Evolutionary conservation across 306 rosid genomes (phyloP).

Genomic region (Styphnolobium japonicum): DNA sequence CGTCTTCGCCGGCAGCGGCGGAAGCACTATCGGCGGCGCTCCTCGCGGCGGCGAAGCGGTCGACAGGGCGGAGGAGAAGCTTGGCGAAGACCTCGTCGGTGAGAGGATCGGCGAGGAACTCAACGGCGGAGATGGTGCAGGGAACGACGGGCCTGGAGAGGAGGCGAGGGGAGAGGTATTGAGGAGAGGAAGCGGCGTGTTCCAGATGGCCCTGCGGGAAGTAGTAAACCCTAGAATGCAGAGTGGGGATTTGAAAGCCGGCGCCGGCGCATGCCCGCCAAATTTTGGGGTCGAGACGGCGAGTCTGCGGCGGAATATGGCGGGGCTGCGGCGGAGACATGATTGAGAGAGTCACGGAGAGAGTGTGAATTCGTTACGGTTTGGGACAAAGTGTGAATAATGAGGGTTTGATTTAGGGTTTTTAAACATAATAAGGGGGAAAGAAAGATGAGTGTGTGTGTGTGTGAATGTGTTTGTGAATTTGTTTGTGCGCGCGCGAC

Average conservation of each 20-base stretch:
- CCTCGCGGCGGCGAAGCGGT: not conserved
- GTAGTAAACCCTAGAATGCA: conserved; percentile 62
- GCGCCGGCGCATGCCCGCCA: conserved; percentile 57
- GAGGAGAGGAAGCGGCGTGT: conserved; percentile 31
- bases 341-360: not conserved
- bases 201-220: conserved; percentile 65
- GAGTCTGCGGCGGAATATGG: not conserved
- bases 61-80: conserved; percentile 43
- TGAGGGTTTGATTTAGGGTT: conserved; percentile 5
- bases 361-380: not conserved
- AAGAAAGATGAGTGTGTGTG: not conserved
- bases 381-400: not conserved
- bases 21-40: no score
- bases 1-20: not conserved
- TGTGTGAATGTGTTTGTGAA: not conserved
- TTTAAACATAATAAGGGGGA: not conserved
- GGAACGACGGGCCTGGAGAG: conserved; percentile 26
- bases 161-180: conserved; percentile 11
- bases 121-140: conserved; percentile 34
- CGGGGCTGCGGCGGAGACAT: conserved; percentile 27
- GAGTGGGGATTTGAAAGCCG: conserved; percentile 38
- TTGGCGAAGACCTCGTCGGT: conserved; percentile 54
- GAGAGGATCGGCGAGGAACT: conserved; percentile 38
- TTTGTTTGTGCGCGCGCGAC: not conserved
- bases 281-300: conserved; percentile 40